Evolutionary conservation across 75 land plant species (phyloP).

Genomic region (Pinus tabuliformis): DNA sequence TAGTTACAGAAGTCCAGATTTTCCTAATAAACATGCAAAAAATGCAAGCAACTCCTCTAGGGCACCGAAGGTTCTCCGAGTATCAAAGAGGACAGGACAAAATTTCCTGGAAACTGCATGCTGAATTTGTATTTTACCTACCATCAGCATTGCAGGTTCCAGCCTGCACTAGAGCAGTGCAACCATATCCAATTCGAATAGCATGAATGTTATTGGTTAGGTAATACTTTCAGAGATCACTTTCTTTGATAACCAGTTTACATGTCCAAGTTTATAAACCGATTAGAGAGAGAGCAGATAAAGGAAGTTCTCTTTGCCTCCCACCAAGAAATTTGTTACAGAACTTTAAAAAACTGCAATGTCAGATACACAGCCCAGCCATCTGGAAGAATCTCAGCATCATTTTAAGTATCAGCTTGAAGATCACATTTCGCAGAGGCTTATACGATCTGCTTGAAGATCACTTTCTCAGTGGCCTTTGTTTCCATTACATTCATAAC

Average conservation of each 20-base stretch:
- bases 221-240: background rate
- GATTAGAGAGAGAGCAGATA: background rate
- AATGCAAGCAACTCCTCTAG: too few species aligned
- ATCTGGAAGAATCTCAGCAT: background rate
- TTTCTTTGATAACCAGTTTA: background rate
- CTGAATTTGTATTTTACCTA: background rate
- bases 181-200: background rate
- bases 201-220: background rate
- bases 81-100: background rate
- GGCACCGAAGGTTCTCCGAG: too few species aligned
- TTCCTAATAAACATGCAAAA: too few species aligned
- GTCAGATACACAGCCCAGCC: background rate
- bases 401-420: background rate
- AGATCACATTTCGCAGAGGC: background rate
- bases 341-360: background rate
- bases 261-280: too few species aligned
- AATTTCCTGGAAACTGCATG: background rate
- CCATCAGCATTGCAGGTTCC: background rate
- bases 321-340: background rate
- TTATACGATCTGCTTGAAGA: background rate
- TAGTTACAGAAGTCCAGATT: too few species aligned
- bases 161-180: background rate
- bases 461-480: background rate
- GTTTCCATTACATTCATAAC: background rate
- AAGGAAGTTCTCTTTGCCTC: slow-evolving; percentile 1